These are phyloP conservation scores for Macadamia tetraphylla DNA, from an alignment of 164 flowering plant genomes.

Conservation along the genomic window DNA sequence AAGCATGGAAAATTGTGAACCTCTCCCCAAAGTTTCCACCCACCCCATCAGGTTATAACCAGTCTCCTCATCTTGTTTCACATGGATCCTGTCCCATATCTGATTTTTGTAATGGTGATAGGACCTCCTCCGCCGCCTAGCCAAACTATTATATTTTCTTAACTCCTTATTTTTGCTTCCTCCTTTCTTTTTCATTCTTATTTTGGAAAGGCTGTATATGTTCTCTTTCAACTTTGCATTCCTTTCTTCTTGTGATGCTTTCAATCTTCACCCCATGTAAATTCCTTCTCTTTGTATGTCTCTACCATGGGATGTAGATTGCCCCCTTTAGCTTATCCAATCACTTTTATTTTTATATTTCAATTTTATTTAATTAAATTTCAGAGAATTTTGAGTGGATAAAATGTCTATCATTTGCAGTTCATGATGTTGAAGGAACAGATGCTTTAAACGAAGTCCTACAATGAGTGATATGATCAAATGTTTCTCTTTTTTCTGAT, in stretches of 20 bases:
- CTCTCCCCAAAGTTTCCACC: slow-evolving; percentile 55
- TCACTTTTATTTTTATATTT: neutral
- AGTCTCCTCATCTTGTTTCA: slow-evolving; percentile 7
- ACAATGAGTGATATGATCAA: neutral
- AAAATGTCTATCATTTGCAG: neutral
- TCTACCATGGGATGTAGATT: neutral
- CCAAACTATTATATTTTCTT: too few species aligned
- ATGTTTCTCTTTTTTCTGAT: neutral
- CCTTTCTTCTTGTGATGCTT: neutral
- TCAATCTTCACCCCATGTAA: neutral
- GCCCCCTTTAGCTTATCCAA: neutral
- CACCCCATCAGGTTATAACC: slow-evolving; percentile 22
- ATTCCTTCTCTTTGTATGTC: neutral
- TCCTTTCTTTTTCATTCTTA: too few species aligned
- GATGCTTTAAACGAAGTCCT: neutral
- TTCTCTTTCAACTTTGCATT: neutral
- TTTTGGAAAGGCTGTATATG: too few species aligned
- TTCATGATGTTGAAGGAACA: neutral
- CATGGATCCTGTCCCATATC: slow-evolving; percentile 8
- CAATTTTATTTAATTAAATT: too few species aligned
- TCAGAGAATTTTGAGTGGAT: too few species aligned
- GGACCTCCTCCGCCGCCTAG: slow-evolving; percentile 1
- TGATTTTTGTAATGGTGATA: slow-evolving; percentile 3
- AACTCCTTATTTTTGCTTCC: too few species aligned
- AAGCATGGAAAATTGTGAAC: slow-evolving; percentile 67